A percentile compares a stretch with the other conserved stretches of the same genome.
Conservation (phyloP, 2,329 filamentous ascomycete species). For the Aureobasidium sp. region DNA sequence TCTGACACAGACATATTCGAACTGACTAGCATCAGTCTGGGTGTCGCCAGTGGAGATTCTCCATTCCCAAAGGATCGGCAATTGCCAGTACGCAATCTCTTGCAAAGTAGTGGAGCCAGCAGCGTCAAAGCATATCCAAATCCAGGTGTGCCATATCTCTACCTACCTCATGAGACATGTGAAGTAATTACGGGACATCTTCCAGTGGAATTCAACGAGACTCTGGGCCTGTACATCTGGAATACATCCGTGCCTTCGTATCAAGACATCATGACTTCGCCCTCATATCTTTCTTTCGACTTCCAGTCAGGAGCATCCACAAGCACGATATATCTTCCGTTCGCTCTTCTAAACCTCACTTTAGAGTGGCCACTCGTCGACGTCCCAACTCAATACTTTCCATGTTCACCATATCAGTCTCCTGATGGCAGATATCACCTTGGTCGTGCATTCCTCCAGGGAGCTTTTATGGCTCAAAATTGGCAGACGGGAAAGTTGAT, state of each 20-base stretch:
- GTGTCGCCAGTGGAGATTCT: background rate
- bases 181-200: background rate
- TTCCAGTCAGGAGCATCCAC: background rate
- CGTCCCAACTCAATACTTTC: background rate
- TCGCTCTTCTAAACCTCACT: background rate
- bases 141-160: constrained; percentile 3
- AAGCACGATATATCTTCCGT: background rate
- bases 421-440: background rate
- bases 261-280: background rate
- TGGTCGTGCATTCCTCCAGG: constrained; percentile 2
- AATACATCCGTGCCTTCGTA: background rate
- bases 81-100: background rate
- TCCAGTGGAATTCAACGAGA: background rate
- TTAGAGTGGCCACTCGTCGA: background rate
- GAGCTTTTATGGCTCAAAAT: background rate
- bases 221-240: background rate
- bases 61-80: background rate
- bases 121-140: background rate
- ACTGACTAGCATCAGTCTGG: background rate
- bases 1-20: background rate
- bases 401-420: background rate
- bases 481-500: background rate
- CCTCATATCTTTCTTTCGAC: background rate
- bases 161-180: background rate
- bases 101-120: background rate